Base-by-base conservation (phyloP, 2,329 filamentous ascomycete species). In the Colletotrichum falcatum region DNA sequence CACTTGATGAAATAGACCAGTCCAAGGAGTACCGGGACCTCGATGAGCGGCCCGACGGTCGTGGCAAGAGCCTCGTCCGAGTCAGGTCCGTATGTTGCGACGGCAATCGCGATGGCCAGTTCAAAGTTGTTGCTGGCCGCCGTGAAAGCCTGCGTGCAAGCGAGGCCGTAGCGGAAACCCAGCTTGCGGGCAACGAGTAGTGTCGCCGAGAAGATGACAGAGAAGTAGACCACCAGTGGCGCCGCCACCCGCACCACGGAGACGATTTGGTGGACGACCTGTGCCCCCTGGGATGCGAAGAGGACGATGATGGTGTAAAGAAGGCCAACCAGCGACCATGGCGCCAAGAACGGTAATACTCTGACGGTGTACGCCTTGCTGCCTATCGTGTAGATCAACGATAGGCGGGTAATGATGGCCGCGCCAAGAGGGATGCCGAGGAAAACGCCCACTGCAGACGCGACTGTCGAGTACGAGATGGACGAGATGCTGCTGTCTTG, bases 121-220 rank as follows among this genome's bases (percentile, higher is more conserved):
- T 97, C 94, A 76, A 97, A 97, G 78, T 97, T 97, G 77, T 97
- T 97, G 78, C 94, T 97, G 1, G 93, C 92, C 0, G 94, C 95
- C 0, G 93, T 97, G 76, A 97, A 96, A 77, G 92, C 94, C 81
- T 97, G 94, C 2, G 94, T 95, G 14, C 87, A 86, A 1, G 88
- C 87, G 0, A 94, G 78, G 44, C 86, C 86, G 77, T 97, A 97
- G 0, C 89, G 89, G 69, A 94, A 94, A 0, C 93, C 92, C n/a
- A 91, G 81, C n/a, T 84, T 86, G 59, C 86, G 84, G 3, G 89
- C 87, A 2, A 90, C 81, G 53, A 83, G 83, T 1, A 96, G 82
- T 0, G 93, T 96, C 2, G 84, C 75, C 58, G 89, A 88, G 82
- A 97, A 97, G 66, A 96, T 88, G 71, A 91, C 79, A 1, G 89